A percentile compares a stretch with the other conserved stretches of the same genome.
Evolutionary conservation across 306 rosid species (phyloP).

Genomic region (Ceratonia siliqua): DNA sequence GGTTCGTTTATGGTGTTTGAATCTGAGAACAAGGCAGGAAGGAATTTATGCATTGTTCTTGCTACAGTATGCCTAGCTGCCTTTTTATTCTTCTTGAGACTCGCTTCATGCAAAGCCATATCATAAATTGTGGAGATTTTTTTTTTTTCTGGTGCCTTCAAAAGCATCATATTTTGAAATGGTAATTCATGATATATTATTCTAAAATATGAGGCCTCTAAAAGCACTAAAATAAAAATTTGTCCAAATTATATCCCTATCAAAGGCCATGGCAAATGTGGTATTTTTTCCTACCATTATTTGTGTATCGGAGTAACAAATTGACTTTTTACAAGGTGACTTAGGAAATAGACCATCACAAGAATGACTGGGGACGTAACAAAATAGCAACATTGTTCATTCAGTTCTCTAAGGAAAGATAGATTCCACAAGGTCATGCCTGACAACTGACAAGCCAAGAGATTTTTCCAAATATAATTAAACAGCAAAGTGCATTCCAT

Average conservation of each 20-base stretch:
- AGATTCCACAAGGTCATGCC: neutral
- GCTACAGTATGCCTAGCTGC: neutral
- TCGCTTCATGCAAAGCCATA: neutral
- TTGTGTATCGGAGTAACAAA: neutral
- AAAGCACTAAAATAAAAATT: too few relatives aligned
- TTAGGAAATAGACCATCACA: neutral
- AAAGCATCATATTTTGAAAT: too few relatives aligned
- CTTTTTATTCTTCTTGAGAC: constrained; percentile 10
- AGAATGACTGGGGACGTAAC: neutral
- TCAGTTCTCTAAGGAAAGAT: neutral
- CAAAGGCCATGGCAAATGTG: neutral
- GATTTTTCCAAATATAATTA: neutral
- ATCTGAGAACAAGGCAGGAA: constrained; percentile 14
- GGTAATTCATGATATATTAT: too few relatives aligned
- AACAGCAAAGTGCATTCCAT: neutral
- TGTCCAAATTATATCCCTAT: neutral
- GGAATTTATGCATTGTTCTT: neutral
- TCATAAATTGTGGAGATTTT: neutral
- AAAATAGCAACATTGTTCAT: neutral
- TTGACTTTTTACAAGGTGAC: neutral
- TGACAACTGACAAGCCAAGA: neutral
- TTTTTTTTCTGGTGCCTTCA: too few relatives aligned
- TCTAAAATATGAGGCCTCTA: too few relatives aligned
- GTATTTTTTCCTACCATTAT: neutral
- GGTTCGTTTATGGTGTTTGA: neutral